Percentiles rank a stretch among this genome's conserved stretches.
phyloP scores from a whole-genome alignment of 208 protist genomes.

The Vickermania spadyakhi region DNA sequence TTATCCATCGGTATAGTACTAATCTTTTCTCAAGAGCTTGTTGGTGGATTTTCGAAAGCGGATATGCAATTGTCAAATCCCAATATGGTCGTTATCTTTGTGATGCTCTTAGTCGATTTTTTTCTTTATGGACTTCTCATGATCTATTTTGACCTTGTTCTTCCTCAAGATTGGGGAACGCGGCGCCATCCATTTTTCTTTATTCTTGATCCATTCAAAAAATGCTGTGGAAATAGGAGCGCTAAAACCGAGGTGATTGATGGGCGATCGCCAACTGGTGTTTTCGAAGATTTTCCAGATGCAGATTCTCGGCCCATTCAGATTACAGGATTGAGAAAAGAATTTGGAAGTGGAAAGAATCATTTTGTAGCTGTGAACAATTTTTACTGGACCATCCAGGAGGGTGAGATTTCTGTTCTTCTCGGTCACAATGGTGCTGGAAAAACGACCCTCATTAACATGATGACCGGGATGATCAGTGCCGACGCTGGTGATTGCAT shows the following conservation, averaged over 20 bases:
- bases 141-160: constrained; percentile 49
- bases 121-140: constrained; percentile 47
- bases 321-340: constrained; percentile 15
- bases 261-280: constrained; percentile 16
- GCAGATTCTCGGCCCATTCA: constrained; percentile 1
- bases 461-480: constrained; percentile 78
- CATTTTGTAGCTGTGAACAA: constrained; percentile 63
- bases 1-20: constrained; percentile 14
- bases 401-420: constrained; percentile 57
- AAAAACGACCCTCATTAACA: constrained; percentile 72
- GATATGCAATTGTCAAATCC: background rate
- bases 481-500: constrained; percentile 64
- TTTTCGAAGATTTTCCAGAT: constrained; percentile 19
- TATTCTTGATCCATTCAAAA: constrained; percentile 22
- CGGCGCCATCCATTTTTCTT: constrained; percentile 59
- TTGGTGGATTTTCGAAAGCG: background rate
- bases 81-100: constrained; percentile 16
- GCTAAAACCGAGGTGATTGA: constrained; percentile 9
- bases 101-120: constrained; percentile 29
- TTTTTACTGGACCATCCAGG: constrained; percentile 30
- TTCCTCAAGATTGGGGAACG: constrained; percentile 39
- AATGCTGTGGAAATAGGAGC: background rate
- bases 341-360: constrained; percentile 13
- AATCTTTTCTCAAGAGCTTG: constrained; percentile 15
- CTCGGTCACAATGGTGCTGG: constrained; percentile 79